Conservation (phyloP, 2,329 filamentous ascomycete genomes). For the Dothideomycetes sp. region DNA sequence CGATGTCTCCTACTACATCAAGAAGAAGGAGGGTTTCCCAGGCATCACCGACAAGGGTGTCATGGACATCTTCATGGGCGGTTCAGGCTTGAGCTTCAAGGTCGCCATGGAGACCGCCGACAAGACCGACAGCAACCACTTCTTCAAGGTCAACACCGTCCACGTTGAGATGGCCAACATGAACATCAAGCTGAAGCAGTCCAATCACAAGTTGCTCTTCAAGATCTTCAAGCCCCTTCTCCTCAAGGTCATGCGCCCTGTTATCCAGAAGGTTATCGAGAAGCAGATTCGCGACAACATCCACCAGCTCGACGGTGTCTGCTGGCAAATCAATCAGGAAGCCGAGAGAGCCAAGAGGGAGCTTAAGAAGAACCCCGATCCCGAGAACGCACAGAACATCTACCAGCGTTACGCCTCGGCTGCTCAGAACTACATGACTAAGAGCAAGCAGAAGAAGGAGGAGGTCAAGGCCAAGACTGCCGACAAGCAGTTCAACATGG, state of each 20-base stretch:
- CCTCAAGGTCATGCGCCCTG: slow-evolving; percentile 72
- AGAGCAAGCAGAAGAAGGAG: slow-evolving; percentile 70
- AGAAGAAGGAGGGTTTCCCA: slow-evolving; percentile 89
- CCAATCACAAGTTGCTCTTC: slow-evolving; percentile 89
- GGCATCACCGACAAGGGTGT: slow-evolving; percentile 78
- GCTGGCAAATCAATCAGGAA: slow-evolving; percentile 72
- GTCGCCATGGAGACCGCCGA: slow-evolving; percentile 77
- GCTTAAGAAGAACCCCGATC: slow-evolving; percentile 50
- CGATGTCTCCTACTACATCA: slow-evolving; percentile 89
- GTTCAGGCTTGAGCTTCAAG: slow-evolving; percentile 82
- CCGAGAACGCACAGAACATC: slow-evolving; percentile 66
- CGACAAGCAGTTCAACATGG: slow-evolving; percentile 68
- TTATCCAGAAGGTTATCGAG: slow-evolving; percentile 77
- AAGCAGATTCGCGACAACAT: slow-evolving; percentile 80
- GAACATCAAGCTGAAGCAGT: slow-evolving; percentile 84
- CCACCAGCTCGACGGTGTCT: slow-evolving; percentile 58
- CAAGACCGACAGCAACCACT: slow-evolving; percentile 63
- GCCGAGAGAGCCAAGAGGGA: slow-evolving; percentile 62
- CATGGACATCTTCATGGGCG: slow-evolving; percentile 77
- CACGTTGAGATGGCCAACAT: slow-evolving; percentile 72
- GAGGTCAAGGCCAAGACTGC: slow-evolving; percentile 28
- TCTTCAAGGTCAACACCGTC: slow-evolving; percentile 91
- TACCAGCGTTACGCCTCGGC: slow-evolving; percentile 76
- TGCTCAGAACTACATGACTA: slow-evolving; percentile 58
- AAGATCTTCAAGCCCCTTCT: slow-evolving; percentile 75